Evolutionary conservation across 1,284 basidiomycete species (phyloP), one percentile per base, ranked within the genome.

Genomic region (Papiliotrema fonsecae): DNA sequence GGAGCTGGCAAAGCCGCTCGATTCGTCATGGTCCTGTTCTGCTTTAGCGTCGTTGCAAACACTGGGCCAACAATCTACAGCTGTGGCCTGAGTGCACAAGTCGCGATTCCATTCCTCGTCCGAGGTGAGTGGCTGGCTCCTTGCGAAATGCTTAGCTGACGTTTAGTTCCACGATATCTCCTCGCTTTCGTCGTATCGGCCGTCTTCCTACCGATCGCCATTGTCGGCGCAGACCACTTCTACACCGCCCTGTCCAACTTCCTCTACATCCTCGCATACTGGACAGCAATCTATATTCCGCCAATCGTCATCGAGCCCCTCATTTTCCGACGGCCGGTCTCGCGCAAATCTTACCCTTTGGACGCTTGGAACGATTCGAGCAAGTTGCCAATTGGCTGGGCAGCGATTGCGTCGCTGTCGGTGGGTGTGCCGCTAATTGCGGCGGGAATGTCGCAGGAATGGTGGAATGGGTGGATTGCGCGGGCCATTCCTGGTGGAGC

Each of bases 41-140:
- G 64, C 49, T 52, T 73, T 21, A 87, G 84, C 47, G 86, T 89
- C 27, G 82, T 83, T 2, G 88, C 82, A 3, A 96, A 94, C 74
- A 87, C 90, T 49, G 86, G 87, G 4, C 82, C 84, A 4, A 87
- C 77, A 9, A 83, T 90, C 58, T 93, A 94, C 70, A 87, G 84
- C 39, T 82, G 88, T 51, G 83, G 86, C n/a, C 77, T 93, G 50
- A 86, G 82, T 60, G 79, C 89, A 52, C 88, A 92, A 67, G 79
- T 88, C 6, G 80, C 86, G 58, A 71, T 88, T 16, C 89, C 90
- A 0, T 79, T 67, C 61, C 60, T 74, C 24, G 57, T 70, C 28
- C 55, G 57, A 46, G 58, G 67, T 68, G 42, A 55, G 62, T 60
- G 4, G 22, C 28, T 10, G 14, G 7, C 2, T 39, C 18, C 50